These are phyloP conservation scores for Aureobasidium sp. DNA, from an alignment of 2,329 filamentous ascomycete genomes.

Conservation along the genomic window DNA sequence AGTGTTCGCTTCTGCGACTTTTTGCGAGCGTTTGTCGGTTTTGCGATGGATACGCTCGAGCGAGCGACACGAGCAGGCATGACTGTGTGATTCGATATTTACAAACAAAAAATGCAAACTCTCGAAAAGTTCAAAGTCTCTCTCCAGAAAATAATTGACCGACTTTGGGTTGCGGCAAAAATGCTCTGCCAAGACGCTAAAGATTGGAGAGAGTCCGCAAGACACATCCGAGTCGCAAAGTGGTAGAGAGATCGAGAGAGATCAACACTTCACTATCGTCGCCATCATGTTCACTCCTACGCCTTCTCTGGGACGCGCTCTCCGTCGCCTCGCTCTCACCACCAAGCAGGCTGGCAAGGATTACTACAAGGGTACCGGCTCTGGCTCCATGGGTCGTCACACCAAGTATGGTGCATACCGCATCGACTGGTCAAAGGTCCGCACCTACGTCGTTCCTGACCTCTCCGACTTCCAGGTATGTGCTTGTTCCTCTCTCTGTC, in stretches of 20 bases:
- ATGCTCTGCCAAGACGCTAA: conserved; percentile 5
- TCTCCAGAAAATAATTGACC: neutral
- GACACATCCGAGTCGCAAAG: conserved; percentile 12
- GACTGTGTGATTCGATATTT: conserved; percentile 14
- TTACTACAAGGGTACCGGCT: conserved; percentile 93
- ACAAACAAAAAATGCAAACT: neutral
- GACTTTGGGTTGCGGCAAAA: conserved; percentile 2
- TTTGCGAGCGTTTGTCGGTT: conserved; percentile 30
- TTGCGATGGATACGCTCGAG: conserved; percentile 23
- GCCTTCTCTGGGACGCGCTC: conserved; percentile 55
- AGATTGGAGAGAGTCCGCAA: conserved; percentile 1
- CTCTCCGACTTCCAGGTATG: conserved; percentile 63
- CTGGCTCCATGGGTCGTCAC: conserved; percentile 78
- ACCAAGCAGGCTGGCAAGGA: conserved; percentile 90
- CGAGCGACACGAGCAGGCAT: conserved; percentile 41
- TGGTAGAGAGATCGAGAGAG: neutral
- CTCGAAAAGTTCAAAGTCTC: neutral
- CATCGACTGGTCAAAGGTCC: conserved; percentile 79
- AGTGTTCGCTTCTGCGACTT: conserved; percentile 47
- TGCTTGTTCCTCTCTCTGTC: neutral
- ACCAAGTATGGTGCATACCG: conserved; percentile 76
- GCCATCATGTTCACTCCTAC: conserved; percentile 41
- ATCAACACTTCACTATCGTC: neutral
- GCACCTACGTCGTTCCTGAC: conserved; percentile 77
- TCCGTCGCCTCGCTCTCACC: conserved; percentile 71